Evolutionary conservation across 345 rosid genomes (phyloP).

Genomic region (Citrus sinensis): DVS_A1.0 CM039163.1:51073501-51074000

Average conservation of each 20-base stretch:
- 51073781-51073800: slow-evolving; percentile 70
- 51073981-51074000: slow-evolving; percentile 80
- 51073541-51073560: not conserved
- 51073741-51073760: slow-evolving; percentile 65
- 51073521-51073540: slow-evolving; percentile 4
- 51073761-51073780: slow-evolving; percentile 67
- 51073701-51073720: slow-evolving; percentile 19
- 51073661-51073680: slow-evolving; percentile 19
- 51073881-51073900: slow-evolving; percentile 53
- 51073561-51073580: not conserved
- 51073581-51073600: not conserved
- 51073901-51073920: slow-evolving; percentile 42
- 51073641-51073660: slow-evolving; percentile 14
- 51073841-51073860: slow-evolving; percentile 66
- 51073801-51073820: slow-evolving; percentile 50
- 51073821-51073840: slow-evolving; percentile 61
- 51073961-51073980: slow-evolving; percentile 86
- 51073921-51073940: slow-evolving; percentile 79
- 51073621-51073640: not conserved
- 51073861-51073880: slow-evolving; percentile 46
- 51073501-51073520: not conserved
- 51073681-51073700: slow-evolving; percentile 31
- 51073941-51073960: slow-evolving; percentile 83
- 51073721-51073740: slow-evolving; percentile 36
- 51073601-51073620: slow-evolving; percentile 7